Conservation (phyloP, 1,139 yeast genomes). For the Taphrina deformans region DNA sequence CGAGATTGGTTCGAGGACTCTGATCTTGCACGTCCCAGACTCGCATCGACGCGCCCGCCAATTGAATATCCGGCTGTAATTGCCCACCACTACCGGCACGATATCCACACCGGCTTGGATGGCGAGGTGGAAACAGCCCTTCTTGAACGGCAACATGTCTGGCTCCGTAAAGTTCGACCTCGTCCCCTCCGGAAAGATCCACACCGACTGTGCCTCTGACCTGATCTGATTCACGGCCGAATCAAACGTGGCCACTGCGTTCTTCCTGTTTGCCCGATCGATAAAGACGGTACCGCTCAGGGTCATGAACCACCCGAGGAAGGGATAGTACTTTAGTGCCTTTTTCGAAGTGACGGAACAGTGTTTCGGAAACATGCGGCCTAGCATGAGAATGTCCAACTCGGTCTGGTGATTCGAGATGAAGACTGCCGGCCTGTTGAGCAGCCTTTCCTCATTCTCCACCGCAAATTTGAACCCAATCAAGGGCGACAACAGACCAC, state of each 20-base stretch:
- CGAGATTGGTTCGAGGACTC: conserved; percentile 64
- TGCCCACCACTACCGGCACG: conserved; percentile 82
- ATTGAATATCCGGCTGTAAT: conserved; percentile 73
- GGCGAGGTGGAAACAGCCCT: conserved; percentile 97
- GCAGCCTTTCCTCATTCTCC: conserved; percentile 59
- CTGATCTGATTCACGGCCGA: conserved; percentile 65
- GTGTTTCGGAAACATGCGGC: conserved; percentile 70
- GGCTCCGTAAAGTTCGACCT: conserved; percentile 73
- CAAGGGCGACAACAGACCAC: conserved; percentile 57
- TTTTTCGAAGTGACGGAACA: conserved; percentile 92
- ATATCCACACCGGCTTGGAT: conserved; percentile 87
- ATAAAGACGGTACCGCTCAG: conserved; percentile 87
- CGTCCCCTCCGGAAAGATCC: conserved; percentile 63
- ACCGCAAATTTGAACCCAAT: conserved; percentile 71
- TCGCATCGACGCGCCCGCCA: conserved; percentile 56
- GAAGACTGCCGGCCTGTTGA: conserved; percentile 68
- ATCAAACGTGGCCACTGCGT: conserved; percentile 73
- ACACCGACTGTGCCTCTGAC: conserved; percentile 40
- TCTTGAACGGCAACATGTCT: conserved; percentile 79
- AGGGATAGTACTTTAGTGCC: conserved; percentile 80
- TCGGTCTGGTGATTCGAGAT: conserved; percentile 84
- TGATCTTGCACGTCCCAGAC: conserved; percentile 57
- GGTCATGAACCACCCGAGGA: conserved; percentile 94
- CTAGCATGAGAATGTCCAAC: conserved; percentile 30
- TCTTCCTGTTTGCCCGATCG: conserved; percentile 75